Evolutionary conservation across 2,329 filamentous ascomycete species (phyloP), one percentile per base, ranked within the genome.

Genomic region (Calcarisporium arbuscula): DNA sequence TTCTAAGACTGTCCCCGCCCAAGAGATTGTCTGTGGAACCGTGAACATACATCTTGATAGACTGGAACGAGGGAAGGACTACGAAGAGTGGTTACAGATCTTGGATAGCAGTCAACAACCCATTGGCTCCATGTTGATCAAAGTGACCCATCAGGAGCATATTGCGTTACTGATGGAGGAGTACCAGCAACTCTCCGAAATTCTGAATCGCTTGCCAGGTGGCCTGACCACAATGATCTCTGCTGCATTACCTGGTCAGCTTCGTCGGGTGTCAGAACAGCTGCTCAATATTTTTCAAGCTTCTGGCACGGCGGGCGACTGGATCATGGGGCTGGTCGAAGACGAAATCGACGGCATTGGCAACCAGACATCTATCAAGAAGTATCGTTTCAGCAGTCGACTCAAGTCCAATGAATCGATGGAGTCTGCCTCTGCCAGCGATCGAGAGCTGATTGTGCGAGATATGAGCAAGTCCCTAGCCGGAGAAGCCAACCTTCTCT

Each of bases 271-370:
- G 8, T 85, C 88, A 3, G 89, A 95, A 53, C 80, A 84, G 19
- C 77, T 96, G 23, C 65, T 96, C 43, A 94, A 96, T 54, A 94
- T 98, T 34, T 98, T 90, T 50, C 92, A 98, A 53, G 89, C 94
- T 4, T 90, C 88, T 3, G 87, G 86, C 1, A 77, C 77, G 23
- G 84, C 85, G 3, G 74, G 74, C 28, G 87, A 95, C 39, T 98
- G 92, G 92, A 72, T 98, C 16, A 92, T 87, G 69, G 81, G 86
- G 3, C 67, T 98, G 26, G 85, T 95, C 0, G 92, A 98, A 58
- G 90, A 96, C 53, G 92, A 98, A 58, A 96, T 98, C 38, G 92
- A 96, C 51, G 90, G 90, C 1, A 80, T 92, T 14, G 78, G 87
- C 36, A 94, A 82, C 52, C 88, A 95, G 47, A 78, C 80, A 11